Evolutionary conservation across 495 filamentous ascomycete species (phyloP).

Genomic region (Hypomontagnella monticulosa): DNA sequence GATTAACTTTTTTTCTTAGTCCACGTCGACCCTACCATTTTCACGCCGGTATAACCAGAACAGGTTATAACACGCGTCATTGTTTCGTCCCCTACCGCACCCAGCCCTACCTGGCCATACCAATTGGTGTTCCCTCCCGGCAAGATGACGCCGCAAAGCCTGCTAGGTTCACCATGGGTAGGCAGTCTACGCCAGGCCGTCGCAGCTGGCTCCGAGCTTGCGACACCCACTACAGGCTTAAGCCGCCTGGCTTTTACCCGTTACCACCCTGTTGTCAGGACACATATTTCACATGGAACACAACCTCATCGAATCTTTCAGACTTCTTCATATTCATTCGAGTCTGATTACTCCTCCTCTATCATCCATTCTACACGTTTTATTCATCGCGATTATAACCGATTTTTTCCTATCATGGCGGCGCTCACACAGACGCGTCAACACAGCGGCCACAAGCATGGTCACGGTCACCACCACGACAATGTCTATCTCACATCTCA

Average conservation of each 20-base stretch:
- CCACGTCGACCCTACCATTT: not conserved
- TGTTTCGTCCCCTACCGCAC: not conserved
- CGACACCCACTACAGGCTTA: slow-evolving; percentile 10
- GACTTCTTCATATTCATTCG: slow-evolving; percentile 38
- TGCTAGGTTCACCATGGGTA: slow-evolving; percentile 36
- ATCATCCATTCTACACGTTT: slow-evolving; percentile 14
- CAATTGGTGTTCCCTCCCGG: not conserved
- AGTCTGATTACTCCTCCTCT: slow-evolving; percentile 13
- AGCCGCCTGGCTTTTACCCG: slow-evolving; percentile 30
- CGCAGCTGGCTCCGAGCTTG: slow-evolving; percentile 39
- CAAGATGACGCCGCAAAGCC: slow-evolving; percentile 40
- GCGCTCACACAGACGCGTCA: slow-evolving; percentile 52
- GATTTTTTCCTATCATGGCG: slow-evolving; percentile 40
- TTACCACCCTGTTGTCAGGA: slow-evolving; percentile 41
- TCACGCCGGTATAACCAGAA: not conserved
- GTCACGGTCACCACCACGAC: slow-evolving; percentile 79
- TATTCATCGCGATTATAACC: slow-evolving; percentile 24
- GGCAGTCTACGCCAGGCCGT: slow-evolving; percentile 47
- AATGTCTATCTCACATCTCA: slow-evolving; percentile 87
- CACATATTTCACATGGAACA: slow-evolving; percentile 47
- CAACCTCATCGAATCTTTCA: slow-evolving; percentile 45
- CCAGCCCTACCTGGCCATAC: not conserved
- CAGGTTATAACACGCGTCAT: slow-evolving; percentile 4
- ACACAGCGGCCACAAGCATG: slow-evolving; percentile 61
- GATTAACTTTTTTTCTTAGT: slow-evolving; percentile 12